Conservation (phyloP, 768 basidiomycete species). For the Ramaria rubella region DNA sequence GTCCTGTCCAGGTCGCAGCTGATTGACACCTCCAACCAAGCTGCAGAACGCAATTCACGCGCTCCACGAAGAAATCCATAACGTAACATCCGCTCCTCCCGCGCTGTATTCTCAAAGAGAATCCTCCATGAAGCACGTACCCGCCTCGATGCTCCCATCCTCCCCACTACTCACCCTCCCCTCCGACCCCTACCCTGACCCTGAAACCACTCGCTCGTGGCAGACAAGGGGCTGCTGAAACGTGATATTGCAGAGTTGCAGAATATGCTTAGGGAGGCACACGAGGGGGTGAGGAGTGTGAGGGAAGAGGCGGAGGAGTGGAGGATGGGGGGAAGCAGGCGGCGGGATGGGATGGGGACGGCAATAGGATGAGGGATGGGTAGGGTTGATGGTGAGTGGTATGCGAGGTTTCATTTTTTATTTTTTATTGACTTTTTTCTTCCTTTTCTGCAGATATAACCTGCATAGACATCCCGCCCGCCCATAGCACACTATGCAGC, state of each 20-base stretch:
- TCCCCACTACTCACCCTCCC: constrained; percentile 1
- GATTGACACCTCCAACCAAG: constrained; percentile 42
- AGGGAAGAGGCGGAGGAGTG: constrained; percentile 75
- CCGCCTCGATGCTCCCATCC: constrained; percentile 51
- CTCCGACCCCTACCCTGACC: constrained; percentile 9
- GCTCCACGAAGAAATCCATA: constrained; percentile 58
- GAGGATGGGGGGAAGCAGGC: too few relatives aligned
- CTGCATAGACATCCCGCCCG: background rate
- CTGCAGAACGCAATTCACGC: constrained; percentile 59
- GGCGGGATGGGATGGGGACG: too few relatives aligned
- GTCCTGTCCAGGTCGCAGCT: background rate
- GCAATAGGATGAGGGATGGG: too few relatives aligned
- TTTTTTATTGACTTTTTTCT: too few relatives aligned
- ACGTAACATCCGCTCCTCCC: constrained; percentile 50
- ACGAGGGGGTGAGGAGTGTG: constrained; percentile 65
- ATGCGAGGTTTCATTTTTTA: too few relatives aligned
- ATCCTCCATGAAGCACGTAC: constrained; percentile 60
- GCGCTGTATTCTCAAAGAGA: constrained; percentile 59
- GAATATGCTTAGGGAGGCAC: constrained; percentile 60
- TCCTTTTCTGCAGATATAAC: background rate
- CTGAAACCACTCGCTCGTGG: constrained; percentile 65
- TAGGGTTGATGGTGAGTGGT: too few relatives aligned
- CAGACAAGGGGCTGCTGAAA: constrained; percentile 77
- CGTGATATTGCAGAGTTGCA: constrained; percentile 78
- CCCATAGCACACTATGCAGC: background rate